Percentiles rank a stretch among this genome's conserved stretches.
These are phyloP conservation scores for Exserohilum turcica DNA, from an alignment of 2,329 filamentous ascomycete species.

Conservation along the genomic window DNA sequence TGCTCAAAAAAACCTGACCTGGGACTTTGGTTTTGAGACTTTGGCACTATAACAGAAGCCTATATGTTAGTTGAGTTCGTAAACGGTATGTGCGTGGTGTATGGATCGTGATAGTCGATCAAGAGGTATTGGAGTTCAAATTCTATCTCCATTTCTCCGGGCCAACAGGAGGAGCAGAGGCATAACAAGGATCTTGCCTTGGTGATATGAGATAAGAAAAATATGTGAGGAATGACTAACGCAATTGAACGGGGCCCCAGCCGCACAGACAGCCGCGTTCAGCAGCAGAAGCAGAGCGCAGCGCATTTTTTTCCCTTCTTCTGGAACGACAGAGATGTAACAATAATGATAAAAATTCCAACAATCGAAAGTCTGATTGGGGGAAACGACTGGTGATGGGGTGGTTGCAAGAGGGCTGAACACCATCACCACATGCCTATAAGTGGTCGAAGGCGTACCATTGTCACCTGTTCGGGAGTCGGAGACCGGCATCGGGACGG, in stretches of 20 bases:
- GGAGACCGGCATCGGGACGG: not conserved
- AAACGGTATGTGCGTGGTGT: not conserved
- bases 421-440: not conserved
- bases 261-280: no score
- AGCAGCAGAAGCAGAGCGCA: no score
- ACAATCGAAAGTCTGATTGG: not conserved
- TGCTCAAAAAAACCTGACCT: not conserved
- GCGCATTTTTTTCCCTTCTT: no score
- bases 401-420: not conserved
- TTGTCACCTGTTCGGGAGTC: not conserved
- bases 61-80: not conserved
- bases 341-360: no score
- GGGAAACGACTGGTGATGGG: not conserved
- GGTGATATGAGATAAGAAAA: no score
- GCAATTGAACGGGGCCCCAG: no score
- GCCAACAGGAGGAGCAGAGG: no score
- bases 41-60: not conserved
- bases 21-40: not conserved
- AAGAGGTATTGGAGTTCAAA: no score
- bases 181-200: no score
- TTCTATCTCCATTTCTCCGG: no score
- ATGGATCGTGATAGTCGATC: not conserved
- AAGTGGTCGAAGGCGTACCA: not conserved
- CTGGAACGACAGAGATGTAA: no score
- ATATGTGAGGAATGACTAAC: no score